phyloP scores from a whole-genome alignment of 768 basidiomycete genomes.

The Xerocomus potaroensis region DNA sequence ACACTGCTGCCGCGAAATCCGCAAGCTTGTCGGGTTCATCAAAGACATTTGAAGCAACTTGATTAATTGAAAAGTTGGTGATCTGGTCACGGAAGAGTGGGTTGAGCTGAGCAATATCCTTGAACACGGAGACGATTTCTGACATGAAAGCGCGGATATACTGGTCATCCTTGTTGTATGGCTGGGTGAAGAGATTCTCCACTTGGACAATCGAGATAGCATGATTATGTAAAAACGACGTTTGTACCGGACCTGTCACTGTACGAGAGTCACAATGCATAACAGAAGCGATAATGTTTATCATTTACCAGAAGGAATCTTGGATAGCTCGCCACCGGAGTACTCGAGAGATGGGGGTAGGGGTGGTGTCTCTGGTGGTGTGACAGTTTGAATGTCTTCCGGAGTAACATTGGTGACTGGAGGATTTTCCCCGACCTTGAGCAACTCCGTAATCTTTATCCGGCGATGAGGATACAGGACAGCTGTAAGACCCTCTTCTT shows the following conservation, averaged over 20 bases:
- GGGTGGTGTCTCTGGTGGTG: conserved; percentile 42
- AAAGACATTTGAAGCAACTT: conserved; percentile 89
- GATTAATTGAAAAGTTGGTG: conserved; percentile 92
- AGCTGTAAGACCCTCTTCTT: conserved; percentile 89
- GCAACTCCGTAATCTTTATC: conserved; percentile 82
- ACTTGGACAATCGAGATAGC: conserved; percentile 86
- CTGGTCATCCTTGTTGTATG: conserved; percentile 91
- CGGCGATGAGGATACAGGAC: conserved; percentile 92
- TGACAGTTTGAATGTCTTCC: conserved; percentile 40
- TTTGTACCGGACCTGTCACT: conserved; percentile 60
- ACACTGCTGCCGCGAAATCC: conserved; percentile 95
- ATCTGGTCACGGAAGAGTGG: conserved; percentile 98
- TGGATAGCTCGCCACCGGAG: conserved; percentile 21
- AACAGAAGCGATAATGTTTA: too few species aligned
- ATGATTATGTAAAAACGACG: conserved; percentile 78
- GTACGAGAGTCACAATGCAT: not conserved
- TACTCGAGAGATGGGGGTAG: conserved; percentile 23
- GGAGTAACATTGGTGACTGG: conserved; percentile 34
- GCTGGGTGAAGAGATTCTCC: conserved; percentile 73
- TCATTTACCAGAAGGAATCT: conserved; percentile 21
- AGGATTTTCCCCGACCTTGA: conserved; percentile 55
- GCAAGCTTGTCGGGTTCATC: conserved; percentile 97
- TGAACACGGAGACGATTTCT: conserved; percentile 96
- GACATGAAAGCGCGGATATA: conserved; percentile 94
- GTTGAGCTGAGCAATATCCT: conserved; percentile 96